phyloP scores from a whole-genome alignment of 1,139 yeast species.

The Protomyces lactucae-debilis region DNA sequence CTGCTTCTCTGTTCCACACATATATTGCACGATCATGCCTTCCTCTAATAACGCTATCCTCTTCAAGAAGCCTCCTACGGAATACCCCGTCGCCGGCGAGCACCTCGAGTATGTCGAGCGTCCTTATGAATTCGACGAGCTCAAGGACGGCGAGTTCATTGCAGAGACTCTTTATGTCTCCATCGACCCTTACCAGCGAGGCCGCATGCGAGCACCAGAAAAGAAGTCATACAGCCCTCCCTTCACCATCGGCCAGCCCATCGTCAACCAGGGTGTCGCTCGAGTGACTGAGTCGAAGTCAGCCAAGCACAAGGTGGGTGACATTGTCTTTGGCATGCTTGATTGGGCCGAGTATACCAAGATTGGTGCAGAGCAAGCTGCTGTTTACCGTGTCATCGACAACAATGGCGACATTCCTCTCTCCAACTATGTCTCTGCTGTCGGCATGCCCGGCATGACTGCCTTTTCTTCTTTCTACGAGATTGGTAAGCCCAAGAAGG shows the following conservation, averaged over 20 bases:
- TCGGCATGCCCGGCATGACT: slow-evolving; percentile 59
- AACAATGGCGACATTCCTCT: slow-evolving; percentile 28
- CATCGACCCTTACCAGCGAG: slow-evolving; percentile 33
- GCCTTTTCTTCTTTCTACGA: slow-evolving; percentile 53
- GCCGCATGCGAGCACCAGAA: slow-evolving; percentile 30
- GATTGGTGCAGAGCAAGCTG: slow-evolving; percentile 13
- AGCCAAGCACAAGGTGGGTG: slow-evolving; percentile 25
- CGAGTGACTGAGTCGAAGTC: slow-evolving; percentile 28
- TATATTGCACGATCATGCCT: not conserved
- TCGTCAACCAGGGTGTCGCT: slow-evolving; percentile 30
- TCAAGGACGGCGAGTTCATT: slow-evolving; percentile 30
- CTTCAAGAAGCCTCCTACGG: slow-evolving; percentile 19
- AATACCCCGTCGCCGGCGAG: slow-evolving; percentile 23
- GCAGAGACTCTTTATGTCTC: slow-evolving; percentile 31
- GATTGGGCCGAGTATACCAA: slow-evolving; percentile 28
- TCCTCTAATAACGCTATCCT: slow-evolving; percentile 22
- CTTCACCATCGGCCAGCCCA: slow-evolving; percentile 27
- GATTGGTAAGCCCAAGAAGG: slow-evolving; percentile 32
- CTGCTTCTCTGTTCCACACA: not conserved
- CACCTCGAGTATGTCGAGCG: slow-evolving; percentile 25
- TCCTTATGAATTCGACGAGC: slow-evolving; percentile 32
- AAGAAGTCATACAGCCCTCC: slow-evolving; percentile 30
- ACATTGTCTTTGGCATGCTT: slow-evolving; percentile 20
- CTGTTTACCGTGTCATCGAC: slow-evolving; percentile 3
- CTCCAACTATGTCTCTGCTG: slow-evolving; percentile 41